Evolutionary conservation across 2,329 filamentous ascomycete species (phyloP).

Genomic region (Colletotrichum kahawae): DNA sequence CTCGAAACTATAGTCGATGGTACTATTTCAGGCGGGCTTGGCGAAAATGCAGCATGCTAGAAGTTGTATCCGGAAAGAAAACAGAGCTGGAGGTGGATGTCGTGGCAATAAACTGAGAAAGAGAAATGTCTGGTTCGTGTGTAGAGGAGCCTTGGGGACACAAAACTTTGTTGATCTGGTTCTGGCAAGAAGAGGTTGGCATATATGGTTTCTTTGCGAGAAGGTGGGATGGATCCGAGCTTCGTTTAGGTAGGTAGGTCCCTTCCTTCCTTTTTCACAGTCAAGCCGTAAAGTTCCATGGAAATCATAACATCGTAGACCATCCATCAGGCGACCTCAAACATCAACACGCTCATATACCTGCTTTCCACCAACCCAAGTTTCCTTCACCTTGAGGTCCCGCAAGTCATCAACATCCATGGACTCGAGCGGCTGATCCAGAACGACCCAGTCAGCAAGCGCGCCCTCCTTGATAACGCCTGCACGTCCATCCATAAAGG

Average conservation of each 20-base stretch:
- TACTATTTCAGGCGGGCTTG: background rate
- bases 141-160: background rate
- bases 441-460: conserved; percentile 74
- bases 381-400: conserved; percentile 63
- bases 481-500: conserved; percentile 61
- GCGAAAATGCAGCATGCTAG: too few relatives aligned
- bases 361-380: conserved; percentile 67
- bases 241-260: background rate
- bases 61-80: background rate
- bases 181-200: background rate
- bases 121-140: background rate
- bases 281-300: background rate
- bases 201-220: background rate
- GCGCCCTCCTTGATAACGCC: conserved; percentile 65
- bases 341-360: conserved; percentile 42
- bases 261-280: background rate
- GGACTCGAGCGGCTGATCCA: conserved; percentile 61
- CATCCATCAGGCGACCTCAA: background rate
- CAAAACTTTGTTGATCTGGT: background rate
- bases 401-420: conserved; percentile 58
- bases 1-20: background rate
- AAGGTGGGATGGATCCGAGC: background rate
- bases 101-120: background rate
- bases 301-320: background rate
- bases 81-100: background rate